These are phyloP conservation scores for Penicillium odoratum DNA, from an alignment of 495 filamentous ascomycete genomes.

Conservation along the genomic window DNA sequence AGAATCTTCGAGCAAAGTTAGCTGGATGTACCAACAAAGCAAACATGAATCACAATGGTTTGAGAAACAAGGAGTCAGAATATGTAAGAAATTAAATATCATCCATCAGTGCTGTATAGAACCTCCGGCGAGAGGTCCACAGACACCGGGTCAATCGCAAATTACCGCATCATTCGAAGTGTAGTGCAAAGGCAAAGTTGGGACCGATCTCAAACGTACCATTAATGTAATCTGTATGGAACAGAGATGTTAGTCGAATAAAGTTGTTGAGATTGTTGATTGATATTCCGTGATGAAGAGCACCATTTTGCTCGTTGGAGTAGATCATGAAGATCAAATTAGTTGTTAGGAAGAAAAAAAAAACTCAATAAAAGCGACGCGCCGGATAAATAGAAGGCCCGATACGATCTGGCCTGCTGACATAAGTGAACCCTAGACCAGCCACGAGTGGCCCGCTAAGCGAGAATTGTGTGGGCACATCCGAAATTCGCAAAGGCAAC, in stretches of 20 bases:
- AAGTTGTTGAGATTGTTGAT: not conserved
- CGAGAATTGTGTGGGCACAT: slow-evolving; percentile 39
- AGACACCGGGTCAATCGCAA: slow-evolving; percentile 88
- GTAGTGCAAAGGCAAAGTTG: slow-evolving; percentile 2
- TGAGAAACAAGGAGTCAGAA: slow-evolving; percentile 62
- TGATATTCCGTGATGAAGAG: slow-evolving; percentile 1
- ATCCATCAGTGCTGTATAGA: slow-evolving; percentile 63
- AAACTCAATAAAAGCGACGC: slow-evolving; percentile 20
- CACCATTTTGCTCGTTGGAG: slow-evolving; percentile 16
- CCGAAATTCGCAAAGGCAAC: slow-evolving; percentile 47
- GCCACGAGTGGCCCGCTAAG: slow-evolving; percentile 33
- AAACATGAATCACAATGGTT: slow-evolving; percentile 17
- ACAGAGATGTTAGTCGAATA: slow-evolving; percentile 1
- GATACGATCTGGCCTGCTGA: slow-evolving; percentile 9
- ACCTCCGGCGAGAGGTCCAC: slow-evolving; percentile 85
- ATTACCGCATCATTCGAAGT: slow-evolving; percentile 85
- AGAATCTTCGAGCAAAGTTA: slow-evolving; percentile 31
- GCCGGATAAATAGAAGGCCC: slow-evolving; percentile 14
- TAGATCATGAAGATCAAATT: slow-evolving; percentile 14
- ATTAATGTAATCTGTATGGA: slow-evolving; percentile 14
- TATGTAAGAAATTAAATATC: slow-evolving; percentile 99
- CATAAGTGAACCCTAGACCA: slow-evolving; percentile 41
- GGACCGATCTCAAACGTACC: slow-evolving; percentile 27
- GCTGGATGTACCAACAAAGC: slow-evolving; percentile 18
- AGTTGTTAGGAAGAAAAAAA: slow-evolving; percentile 14